Base-by-base conservation (phyloP, 176 grass and related monocot genomes). In the Rhynchospora tenuis region DNA sequence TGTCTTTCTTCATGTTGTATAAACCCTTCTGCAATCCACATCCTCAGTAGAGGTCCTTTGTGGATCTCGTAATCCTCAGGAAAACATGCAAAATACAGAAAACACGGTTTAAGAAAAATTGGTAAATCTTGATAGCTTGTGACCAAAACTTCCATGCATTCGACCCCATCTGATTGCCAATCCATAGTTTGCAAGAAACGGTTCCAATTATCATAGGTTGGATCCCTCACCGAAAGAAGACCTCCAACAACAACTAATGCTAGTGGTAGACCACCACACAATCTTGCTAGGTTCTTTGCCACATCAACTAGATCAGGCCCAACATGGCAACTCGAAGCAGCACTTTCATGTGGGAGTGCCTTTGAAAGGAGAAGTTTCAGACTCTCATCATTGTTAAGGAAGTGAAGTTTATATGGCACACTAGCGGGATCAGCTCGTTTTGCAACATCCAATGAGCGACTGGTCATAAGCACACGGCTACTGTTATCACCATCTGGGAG, bases 21-120 rank as follows among this genome's bases (percentile, higher is more conserved):
- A 14, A 81, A 60, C 7, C n/a, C 78, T 61, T 81, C 78, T 33
- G 78, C 78, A 60, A 60, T 81, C 78, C 78, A 81, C 55, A 81
- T 38, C 55, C 29, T 17, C 17, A n/a, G 16, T 17, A 81, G 55
- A n/a, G 9, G 45, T 1, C 13, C 33, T 33, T 4, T 51, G 31
- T 17, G 12, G 7, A 81, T 63, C 4, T 81, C 78, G 17, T 59
- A 81, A 22, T 63, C 78, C 55, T 81, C 55, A 13, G 78, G 78
- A 59, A 81, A 81, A 60, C 55, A 81, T 63, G 78, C 78, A 7
- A 81, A 19, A 26, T 81, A 81, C 10, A 81, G 78, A 62, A 29
- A 83, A 19, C 62, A 83, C 22, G 63, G 12, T 71, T 83, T 83
- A 14, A 83, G 50, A 27, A 1, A 50, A 68, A 55, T 4, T 19